Evolutionary conservation across 2,329 filamentous ascomycete species (phyloP).

Genomic region (Aureobasidium sp.): DNA sequence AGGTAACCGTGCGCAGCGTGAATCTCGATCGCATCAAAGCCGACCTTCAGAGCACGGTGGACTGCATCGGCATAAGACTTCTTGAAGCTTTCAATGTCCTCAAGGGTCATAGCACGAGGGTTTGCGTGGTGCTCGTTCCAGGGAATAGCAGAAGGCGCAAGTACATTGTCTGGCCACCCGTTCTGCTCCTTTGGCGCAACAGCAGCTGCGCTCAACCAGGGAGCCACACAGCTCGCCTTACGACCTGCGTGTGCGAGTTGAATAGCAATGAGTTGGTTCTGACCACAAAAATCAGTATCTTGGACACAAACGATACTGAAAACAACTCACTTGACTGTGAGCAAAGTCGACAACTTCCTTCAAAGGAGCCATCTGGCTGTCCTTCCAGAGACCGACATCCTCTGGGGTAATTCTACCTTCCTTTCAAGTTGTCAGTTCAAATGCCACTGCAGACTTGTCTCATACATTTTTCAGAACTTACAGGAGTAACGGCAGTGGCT

Average conservation of each 20-base stretch:
- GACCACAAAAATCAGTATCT: neutral
- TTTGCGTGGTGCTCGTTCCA: conserved; percentile 53
- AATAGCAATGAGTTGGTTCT: conserved; percentile 60
- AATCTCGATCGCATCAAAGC: conserved; percentile 71
- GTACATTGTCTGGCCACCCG: conserved; percentile 45
- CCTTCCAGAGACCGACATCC: conserved; percentile 73
- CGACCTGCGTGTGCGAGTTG: conserved; percentile 75
- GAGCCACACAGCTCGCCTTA: conserved; percentile 50
- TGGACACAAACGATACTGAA: neutral
- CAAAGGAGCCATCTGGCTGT: conserved; percentile 68
- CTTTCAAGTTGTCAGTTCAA: neutral
- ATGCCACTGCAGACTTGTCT: neutral
- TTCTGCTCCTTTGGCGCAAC: conserved; percentile 44
- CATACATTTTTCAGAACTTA: conserved; percentile 26
- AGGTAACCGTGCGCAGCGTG: conserved; percentile 76
- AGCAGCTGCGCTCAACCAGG: conserved; percentile 51
- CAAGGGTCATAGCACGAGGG: conserved; percentile 59
- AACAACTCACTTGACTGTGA: conserved; percentile 54
- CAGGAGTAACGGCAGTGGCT: conserved; percentile 63
- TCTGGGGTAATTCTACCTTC: conserved; percentile 71
- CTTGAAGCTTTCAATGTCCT: conserved; percentile 60
- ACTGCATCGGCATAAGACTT: conserved; percentile 54
- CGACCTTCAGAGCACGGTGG: conserved; percentile 44
- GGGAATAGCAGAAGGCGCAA: conserved; percentile 50
- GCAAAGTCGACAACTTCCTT: conserved; percentile 66